These are phyloP conservation scores for Limonomyces culmigenus DNA, from an alignment of 1,284 basidiomycete genomes.

Conservation along the genomic window DNA sequence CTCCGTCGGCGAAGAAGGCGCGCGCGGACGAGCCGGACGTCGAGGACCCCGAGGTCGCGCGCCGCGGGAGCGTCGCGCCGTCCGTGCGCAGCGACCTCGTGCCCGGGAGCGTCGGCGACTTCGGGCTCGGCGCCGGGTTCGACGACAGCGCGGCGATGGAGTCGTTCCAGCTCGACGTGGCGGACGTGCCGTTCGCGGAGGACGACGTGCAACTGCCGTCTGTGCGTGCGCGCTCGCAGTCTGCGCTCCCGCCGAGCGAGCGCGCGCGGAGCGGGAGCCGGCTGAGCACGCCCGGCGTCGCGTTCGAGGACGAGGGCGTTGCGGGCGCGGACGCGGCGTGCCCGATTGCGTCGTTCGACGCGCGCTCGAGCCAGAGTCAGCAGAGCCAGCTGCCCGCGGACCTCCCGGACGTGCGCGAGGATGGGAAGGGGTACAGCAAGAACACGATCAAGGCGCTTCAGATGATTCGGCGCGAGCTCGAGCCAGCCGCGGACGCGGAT, in stretches of 20 bases:
- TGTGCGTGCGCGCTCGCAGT: no score
- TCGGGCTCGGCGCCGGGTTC: slow-evolving; percentile 16
- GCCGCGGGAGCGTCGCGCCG: slow-evolving; percentile 46
- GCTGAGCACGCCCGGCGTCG: slow-evolving; percentile 49
- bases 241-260: slow-evolving; percentile 28
- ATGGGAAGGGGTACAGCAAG: slow-evolving; percentile 69
- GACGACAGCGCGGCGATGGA: slow-evolving; percentile 33
- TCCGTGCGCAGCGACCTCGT: slow-evolving; percentile 30
- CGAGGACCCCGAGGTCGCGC: slow-evolving; percentile 49
- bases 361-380: slow-evolving; percentile 33
- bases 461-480: slow-evolving; percentile 67
- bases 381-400: slow-evolving; percentile 11
- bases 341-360: slow-evolving; percentile 74
- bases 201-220: slow-evolving; percentile 14
- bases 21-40: slow-evolving; percentile 26
- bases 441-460: slow-evolving; percentile 83
- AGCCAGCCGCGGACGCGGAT: slow-evolving; percentile 26
- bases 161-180: slow-evolving; percentile 50
- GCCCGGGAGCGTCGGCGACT: slow-evolving; percentile 27
- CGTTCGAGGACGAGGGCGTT: slow-evolving; percentile 32
- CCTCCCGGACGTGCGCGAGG: slow-evolving; percentile 22
- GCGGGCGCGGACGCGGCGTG: slow-evolving; percentile 55
- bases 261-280: slow-evolving; percentile 47
- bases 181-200: slow-evolving; percentile 4
- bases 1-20: slow-evolving; percentile 43